Evolutionary conservation across 345 rosid genomes (phyloP).

Genomic region (Capsella bursapastoris): DNA sequence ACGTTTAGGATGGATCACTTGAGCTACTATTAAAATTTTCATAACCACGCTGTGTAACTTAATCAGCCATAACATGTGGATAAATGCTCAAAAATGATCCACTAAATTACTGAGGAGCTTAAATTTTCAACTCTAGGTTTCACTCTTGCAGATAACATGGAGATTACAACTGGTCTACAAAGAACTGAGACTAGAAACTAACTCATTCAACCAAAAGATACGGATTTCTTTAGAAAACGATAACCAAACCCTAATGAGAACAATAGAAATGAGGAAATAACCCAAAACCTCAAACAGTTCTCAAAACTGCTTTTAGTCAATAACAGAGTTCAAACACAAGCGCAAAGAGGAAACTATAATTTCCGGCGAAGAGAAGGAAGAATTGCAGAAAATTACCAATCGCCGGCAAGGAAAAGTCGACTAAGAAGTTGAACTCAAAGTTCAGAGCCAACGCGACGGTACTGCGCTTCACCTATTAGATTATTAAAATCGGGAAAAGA

Average conservation of each 20-base stretch:
- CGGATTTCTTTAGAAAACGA: not conserved
- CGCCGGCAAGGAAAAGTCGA: constrained; percentile 39
- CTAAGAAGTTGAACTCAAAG: constrained; percentile 28
- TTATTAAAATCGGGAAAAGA: not conserved
- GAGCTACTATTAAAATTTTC: not conserved
- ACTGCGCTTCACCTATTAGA: constrained; percentile 27
- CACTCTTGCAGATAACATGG: constrained; percentile 15
- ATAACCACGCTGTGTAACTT: not conserved
- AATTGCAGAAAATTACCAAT: constrained; percentile 34
- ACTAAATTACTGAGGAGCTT: not conserved
- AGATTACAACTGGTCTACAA: not conserved
- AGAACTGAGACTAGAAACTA: constrained; percentile 1
- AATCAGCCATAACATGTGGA: constrained; percentile 1
- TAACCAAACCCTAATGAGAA: constrained; percentile 39
- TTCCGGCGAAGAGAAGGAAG: constrained; percentile 10
- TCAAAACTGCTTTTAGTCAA: not conserved
- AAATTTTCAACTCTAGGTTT: constrained; percentile 30
- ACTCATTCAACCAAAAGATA: constrained; percentile 24
- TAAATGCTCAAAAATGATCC: not conserved
- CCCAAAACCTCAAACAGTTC: constrained; percentile 6
- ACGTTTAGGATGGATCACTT: not conserved
- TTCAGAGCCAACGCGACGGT: constrained; percentile 34
- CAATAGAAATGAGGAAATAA: constrained; percentile 15
- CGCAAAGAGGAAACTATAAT: not conserved
- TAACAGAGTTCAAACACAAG: not conserved